Evolutionary conservation across 441 rosid species (phyloP), one percentile per base, ranked within the genome.

Genomic region (Erysimum pusillum): DNA sequence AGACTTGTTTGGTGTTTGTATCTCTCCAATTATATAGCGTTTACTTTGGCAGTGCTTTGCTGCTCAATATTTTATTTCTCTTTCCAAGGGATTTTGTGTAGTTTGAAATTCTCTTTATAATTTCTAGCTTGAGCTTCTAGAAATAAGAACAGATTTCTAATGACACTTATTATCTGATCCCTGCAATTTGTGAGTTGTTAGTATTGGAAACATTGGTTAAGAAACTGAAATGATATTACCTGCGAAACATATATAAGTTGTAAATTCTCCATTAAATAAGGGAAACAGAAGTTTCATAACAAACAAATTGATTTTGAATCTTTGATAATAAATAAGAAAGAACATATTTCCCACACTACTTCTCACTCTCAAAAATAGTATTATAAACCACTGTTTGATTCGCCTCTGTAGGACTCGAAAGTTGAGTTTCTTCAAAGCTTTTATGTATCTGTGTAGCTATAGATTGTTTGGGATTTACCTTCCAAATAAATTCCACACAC

Each of bases 401-500:
- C 28, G 52, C 66, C 51, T 57, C 36, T 58, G n/a, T 28, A 12
- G 60, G 42, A 22, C 15, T 38, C 51, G 53, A 65, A 45, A 48
- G 52, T 45, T 66, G 67, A 38, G 73, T 22, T 39, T 39, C 72
- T 53, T 67, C 64, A 18, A 32, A 58, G 59, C 56, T 64, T 25
- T 25, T 39, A 22, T 41, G 49, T 71, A 41, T 28, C 32, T 61
- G 34, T 61, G 69, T 42, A 61, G 48, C 41, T 18, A 52, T 10
- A 28, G 31, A 42, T 11, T 9, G 57, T 76, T 72, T 77, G 34
- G 64, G 49, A 25, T 72, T 65, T 78, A 56, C 63, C 91, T 90
- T 17, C 88, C 88, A 46, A 92, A 82, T 94, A 96, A 93, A 46
- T 86, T 76, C 93, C 91, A 90, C 57, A 90, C 88, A 61, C 97